Conservation (phyloP, 306 rosid genomes). For the Prunus armeniaca region DNA sequence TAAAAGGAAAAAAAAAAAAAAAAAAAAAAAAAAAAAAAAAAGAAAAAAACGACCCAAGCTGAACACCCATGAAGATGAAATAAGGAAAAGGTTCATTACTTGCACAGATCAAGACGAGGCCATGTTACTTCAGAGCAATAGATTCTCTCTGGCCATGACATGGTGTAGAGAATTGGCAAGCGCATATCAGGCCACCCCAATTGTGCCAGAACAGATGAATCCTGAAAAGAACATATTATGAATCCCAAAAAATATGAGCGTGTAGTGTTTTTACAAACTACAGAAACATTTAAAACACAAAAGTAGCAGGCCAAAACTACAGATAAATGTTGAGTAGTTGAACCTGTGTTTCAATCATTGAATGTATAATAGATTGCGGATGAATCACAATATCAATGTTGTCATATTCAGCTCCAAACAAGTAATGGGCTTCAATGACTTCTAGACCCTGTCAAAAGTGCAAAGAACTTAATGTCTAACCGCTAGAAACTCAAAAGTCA, state of each 20-base stretch:
- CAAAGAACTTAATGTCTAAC: conserved; percentile 16
- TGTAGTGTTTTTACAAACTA: conserved; percentile 5
- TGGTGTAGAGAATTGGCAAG: conserved; percentile 91
- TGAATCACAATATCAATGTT: conserved; percentile 87
- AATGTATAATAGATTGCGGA: conserved; percentile 95
- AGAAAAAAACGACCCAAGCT: background rate
- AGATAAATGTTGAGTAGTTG: background rate
- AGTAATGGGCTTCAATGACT: conserved; percentile 98
- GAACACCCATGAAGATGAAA: background rate
- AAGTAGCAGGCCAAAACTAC: conserved; percentile 2
- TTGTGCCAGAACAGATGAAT: conserved; percentile 93
- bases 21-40: background rate
- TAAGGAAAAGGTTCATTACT: conserved; percentile 45
- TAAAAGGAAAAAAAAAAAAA: background rate
- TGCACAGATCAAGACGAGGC: conserved; percentile 99
- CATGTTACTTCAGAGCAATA: conserved; percentile 92
- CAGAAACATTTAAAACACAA: background rate
- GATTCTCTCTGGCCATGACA: conserved; percentile 97
- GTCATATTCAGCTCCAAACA: conserved; percentile 92
- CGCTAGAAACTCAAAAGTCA: conserved; percentile 16
- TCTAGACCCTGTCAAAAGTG: conserved; percentile 71
- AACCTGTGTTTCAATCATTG: conserved; percentile 98
- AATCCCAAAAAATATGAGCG: conserved; percentile 3
- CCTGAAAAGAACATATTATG: conserved; percentile 46
- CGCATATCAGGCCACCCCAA: conserved; percentile 99